Base-by-base conservation (phyloP, 1,139 yeast species). In the Lizanozyma gosingica region DNA sequence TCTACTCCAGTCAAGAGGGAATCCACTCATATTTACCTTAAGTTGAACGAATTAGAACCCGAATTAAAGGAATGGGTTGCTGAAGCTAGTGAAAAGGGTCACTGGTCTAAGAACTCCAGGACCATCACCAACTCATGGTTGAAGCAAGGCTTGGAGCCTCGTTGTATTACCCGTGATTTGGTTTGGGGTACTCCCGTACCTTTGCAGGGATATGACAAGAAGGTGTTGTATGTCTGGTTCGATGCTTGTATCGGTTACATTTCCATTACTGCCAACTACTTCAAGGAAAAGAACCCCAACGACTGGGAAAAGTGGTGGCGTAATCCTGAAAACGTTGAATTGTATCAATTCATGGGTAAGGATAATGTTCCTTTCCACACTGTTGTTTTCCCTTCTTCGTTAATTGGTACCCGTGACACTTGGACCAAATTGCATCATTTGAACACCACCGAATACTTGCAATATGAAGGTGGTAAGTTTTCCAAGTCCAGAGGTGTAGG, bases 151-250 rank as follows among this genome's bases (percentile, higher is more conserved):
- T 76, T 92, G 46, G 81, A 79, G 49, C 92, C 97, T 45, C 82
- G 98, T 64, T 87, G 97, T 68, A 94, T 92, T 57, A 92, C 98
- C 15, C 81, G 99, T 67, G 99, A 92, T 61, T 76, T 92, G 59
- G 80, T 80, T 41, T 92, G 99, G 99, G 99, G 99, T 59, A 88
- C 96, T 8, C 97, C 97, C 3, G 97, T 92, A 32, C 98, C 98
- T 39, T 67, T 85, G 49, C 80, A 84, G 49, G 80, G 78, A 37
- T 92, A 74, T 66, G 79, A 83, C 50, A 81, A 87, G 40, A 92
- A 92, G 65, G 98, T 92, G 14, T 71, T 92, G 56, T 92, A 92
- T 57, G 99, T 92, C 45, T 92, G 99, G 99, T 92, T 92, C 52
- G 99, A 92, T 65, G 99, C 99, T 37, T 78, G 96, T 38, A 90